Base-by-base conservation (phyloP, 1,139 yeast species). In the Hansenula sp. region DNA sequence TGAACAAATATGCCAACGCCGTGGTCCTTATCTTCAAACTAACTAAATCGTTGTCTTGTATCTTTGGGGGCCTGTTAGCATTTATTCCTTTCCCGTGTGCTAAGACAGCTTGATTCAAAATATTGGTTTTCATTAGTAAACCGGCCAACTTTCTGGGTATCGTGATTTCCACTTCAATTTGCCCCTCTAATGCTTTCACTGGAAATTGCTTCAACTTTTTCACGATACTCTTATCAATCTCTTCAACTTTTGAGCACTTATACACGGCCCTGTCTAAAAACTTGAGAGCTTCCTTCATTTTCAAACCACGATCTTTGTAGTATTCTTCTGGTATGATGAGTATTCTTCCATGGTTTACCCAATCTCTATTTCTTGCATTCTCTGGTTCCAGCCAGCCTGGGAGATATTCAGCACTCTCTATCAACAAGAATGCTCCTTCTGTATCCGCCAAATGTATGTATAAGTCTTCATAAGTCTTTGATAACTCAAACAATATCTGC, bases 341-440 rank as follows among this genome's bases (percentile, higher is more conserved):
- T 9, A 71, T 47, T 15, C 60, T 46, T 5, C 65, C 66, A 31
- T 57, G 48, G 47, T 71, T 68, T 13, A 74, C 49, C 79, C 80
- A 75, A 0, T 68, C 62, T 42, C 82, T 59, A 48, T 76, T 72
- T 10, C 59, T 53, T 0, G 76, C 63, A 29, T 60, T 59, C 5
- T 58, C 63, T 0, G 78, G 77, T 11, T 61, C 62, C 10, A 76
- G 51, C 74, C 78, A 73, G 1, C 63, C 66, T 0, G 79, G 79
- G 1, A 74, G 45, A 3, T 53, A 45, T 12, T 74, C 73, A 33
- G 73, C 67, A 3, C 74, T 68, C 46, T 77, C 79, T 11, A 76
- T 71, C 41, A 82, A 57, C 5, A 82, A 44, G 40, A 77, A 73
- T 48, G 83, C 89, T 3, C 79, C 78, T 41, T 76, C 83, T 1